Conservation (phyloP, 768 basidiomycete species). For the Tylopilus vinaceipallidus region DNA sequence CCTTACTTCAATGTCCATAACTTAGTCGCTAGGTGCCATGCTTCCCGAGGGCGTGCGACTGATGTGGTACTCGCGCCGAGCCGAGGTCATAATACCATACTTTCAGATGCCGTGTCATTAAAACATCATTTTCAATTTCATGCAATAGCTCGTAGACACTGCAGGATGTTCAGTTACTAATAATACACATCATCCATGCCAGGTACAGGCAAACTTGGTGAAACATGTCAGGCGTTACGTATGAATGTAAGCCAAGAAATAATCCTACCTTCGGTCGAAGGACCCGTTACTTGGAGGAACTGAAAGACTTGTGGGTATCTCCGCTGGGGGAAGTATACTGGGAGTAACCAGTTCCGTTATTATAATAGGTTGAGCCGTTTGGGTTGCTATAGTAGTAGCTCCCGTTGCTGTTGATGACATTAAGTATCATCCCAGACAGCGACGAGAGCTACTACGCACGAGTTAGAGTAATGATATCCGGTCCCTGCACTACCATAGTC, state of each 20-base stretch:
- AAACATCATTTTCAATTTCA: too few species aligned
- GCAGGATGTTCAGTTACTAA: too few species aligned
- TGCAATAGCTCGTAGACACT: too few species aligned
- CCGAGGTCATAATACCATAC: too few species aligned
- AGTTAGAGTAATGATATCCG: slow-evolving; percentile 64
- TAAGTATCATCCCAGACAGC: background rate
- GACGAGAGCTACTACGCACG: slow-evolving; percentile 30
- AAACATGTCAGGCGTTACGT: too few species aligned
- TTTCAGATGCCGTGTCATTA: too few species aligned
- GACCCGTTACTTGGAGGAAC: slow-evolving; percentile 23
- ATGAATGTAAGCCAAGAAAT: too few species aligned
- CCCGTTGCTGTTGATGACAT: slow-evolving; percentile 38
- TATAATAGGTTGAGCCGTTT: slow-evolving; percentile 59
- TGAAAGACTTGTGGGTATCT: slow-evolving; percentile 25
- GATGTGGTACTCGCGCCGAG: too few species aligned
- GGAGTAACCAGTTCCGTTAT: slow-evolving; percentile 45
- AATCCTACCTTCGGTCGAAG: background rate
- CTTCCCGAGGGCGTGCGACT: too few species aligned
- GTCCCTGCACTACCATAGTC: slow-evolving; percentile 40
- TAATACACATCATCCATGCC: too few species aligned
- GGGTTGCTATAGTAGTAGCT: slow-evolving; percentile 65
- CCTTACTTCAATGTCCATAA: too few species aligned
- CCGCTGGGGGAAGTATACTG: slow-evolving; percentile 51
- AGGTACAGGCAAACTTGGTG: background rate
- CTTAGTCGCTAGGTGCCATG: too few species aligned